phyloP scores from a whole-genome alignment of 2,329 filamentous ascomycete species.

The Scopulariopsis brevicaulis region DNA sequence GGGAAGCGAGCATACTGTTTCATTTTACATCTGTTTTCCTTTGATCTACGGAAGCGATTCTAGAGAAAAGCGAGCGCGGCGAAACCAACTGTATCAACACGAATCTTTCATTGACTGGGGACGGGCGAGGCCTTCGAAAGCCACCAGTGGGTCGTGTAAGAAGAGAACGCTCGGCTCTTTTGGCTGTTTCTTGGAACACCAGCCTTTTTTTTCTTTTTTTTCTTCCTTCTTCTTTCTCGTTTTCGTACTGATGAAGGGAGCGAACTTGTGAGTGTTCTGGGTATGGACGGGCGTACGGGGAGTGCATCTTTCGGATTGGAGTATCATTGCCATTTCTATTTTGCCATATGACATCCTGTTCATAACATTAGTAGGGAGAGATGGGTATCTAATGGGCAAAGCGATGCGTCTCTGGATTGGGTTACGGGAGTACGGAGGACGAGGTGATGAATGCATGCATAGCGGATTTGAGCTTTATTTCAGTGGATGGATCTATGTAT shows the following conservation, averaged over 20 bases:
- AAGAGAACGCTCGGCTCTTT: not conserved
- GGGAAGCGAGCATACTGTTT: not conserved
- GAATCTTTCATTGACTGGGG: not conserved
- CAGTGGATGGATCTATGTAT: not conserved
- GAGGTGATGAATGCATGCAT: not conserved
- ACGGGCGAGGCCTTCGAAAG: not conserved
- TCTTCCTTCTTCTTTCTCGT: not conserved
- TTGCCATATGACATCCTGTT: not conserved
- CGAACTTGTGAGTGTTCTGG: not conserved
- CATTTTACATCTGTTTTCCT: not conserved
- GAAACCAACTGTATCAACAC: constrained; percentile 1
- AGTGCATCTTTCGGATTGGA: not conserved
- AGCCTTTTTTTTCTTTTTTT: not conserved
- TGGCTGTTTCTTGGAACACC: not conserved
- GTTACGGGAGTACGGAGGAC: not conserved
- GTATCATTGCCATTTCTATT: not conserved
- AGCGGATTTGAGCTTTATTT: not conserved
- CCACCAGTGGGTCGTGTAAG: not conserved
- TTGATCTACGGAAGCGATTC: not conserved
- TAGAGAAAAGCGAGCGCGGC: not conserved
- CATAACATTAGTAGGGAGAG: not conserved
- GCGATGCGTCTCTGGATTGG: not conserved
- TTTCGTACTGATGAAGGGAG: not conserved
- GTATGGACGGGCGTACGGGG: not conserved
- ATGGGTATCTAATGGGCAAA: not conserved